Evolutionary conservation across 495 filamentous ascomycete species (phyloP), one percentile per base, ranked within the genome.

Genomic region (Ramalina intermedia): DNA sequence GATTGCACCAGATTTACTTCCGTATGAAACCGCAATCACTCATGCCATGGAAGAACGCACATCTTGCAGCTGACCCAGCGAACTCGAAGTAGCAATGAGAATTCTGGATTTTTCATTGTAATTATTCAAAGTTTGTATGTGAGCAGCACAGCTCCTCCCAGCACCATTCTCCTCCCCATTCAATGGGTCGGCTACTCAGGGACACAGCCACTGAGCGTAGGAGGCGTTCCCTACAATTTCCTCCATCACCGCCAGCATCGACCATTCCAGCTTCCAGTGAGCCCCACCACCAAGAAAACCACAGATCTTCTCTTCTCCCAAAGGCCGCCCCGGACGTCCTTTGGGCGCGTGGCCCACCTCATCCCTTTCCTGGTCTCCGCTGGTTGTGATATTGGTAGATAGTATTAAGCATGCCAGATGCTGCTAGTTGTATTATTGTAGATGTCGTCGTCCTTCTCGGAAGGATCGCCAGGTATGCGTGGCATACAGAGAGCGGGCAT

Each of bases 121-220:
- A 39, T 17, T 48, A 40, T 53, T 48, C 45, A 43, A 37, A 38
- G 38, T 42, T 12, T 49, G n/a, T 53, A 53, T 37, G 44, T 48
- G 52, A 51, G 49, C 60, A 63, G 64, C 64, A 50, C 61, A 46
- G 58, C 57, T 63, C 52, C 51, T 53, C 47, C 71, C 70, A 66
- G 70, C 69, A 75, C 68, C 70, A 49, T 41, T 55, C 72, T 70
- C 60, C 63, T 48, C 57, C 13, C 55, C 53, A 60, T 36, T 54
- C 56, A 43, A 51, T 59, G 48, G 57, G 64, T 52, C 26, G 59
- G 69, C 65, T 52, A 62, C 64, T 63, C 59, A 61, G 64, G 27
- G 61, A 65, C 54, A 63, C 66, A 68, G 66, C 65, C 68, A 61
- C 61, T 21, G 63, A 68, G 58, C 49, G 64, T 72, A 73, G 71